A percentile compares a stretch with the other conserved stretches of the same genome.
Evolutionary conservation across 2,329 filamentous ascomycete species (phyloP).

Genomic region (Ophiostoma sp.): DNA sequence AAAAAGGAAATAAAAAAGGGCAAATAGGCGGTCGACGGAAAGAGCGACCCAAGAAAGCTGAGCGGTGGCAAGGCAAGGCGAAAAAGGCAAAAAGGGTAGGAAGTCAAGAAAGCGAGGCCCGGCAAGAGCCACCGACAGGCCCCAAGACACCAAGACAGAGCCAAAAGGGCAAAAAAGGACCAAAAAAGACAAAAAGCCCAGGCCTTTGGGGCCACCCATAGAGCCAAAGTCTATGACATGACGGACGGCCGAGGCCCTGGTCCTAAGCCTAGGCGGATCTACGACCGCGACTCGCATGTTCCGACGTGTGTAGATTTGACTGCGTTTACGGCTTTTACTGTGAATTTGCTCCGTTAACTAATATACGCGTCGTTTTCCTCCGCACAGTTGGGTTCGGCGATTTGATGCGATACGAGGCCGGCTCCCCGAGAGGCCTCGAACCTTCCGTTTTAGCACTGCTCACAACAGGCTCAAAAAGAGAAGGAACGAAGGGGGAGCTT

Average conservation of each 20-base stretch:
- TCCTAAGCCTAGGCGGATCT: neutral
- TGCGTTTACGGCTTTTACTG: neutral
- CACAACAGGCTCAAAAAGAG: neutral
- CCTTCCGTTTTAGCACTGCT: neutral
- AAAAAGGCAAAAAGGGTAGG: slow-evolving; percentile 2
- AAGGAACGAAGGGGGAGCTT: neutral
- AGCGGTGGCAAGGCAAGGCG: slow-evolving; percentile 21
- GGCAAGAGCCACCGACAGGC: slow-evolving; percentile 18
- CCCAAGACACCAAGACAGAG: neutral
- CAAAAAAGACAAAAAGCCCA: neutral
- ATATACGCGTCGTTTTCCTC: neutral
- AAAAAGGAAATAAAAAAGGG: slow-evolving; percentile 6
- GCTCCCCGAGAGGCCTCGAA: slow-evolving; percentile 8
- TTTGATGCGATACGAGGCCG: slow-evolving; percentile 1
- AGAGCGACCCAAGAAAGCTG: slow-evolving; percentile 16
- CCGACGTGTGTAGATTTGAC: neutral
- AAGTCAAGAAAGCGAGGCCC: neutral
- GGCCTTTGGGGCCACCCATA: neutral
- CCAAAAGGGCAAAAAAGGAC: neutral
- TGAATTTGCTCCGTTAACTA: neutral
- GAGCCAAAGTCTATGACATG: slow-evolving; percentile 3
- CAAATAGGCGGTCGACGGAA: slow-evolving; percentile 15
- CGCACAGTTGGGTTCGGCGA: neutral
- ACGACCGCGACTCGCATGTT: neutral
- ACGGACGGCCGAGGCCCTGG: slow-evolving; percentile 6